phyloP scores from a whole-genome alignment of 352 stramenopile genomes.

The Saprolegnia diclina region DNA sequence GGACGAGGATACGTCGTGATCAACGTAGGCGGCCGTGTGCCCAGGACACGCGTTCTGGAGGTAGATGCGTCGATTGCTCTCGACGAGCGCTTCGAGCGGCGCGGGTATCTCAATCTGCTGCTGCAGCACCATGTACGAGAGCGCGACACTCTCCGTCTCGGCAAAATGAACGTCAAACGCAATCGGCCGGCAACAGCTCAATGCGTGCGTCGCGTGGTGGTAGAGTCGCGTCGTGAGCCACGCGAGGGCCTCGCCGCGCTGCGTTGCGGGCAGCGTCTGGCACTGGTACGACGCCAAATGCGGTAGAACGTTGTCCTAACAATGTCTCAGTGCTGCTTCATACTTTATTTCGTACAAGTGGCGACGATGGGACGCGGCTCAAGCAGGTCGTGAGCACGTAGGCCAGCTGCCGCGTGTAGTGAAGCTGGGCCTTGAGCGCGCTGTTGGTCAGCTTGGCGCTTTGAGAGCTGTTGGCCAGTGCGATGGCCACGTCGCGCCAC shows the following conservation, averaged over 20 bases:
- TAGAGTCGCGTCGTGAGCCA: not conserved
- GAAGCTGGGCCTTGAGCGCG: not conserved
- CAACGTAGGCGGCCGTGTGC: not conserved
- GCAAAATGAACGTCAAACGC: not conserved
- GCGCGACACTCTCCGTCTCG: not conserved
- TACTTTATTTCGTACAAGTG: too few species aligned
- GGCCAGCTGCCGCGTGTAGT: too few species aligned
- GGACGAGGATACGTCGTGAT: not conserved
- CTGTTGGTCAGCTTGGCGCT: not conserved
- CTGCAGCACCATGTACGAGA: not conserved
- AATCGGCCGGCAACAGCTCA: not conserved
- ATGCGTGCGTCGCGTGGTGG: not conserved
- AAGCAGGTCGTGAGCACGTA: too few species aligned
- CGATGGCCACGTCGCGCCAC: not conserved
- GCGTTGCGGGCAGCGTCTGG: not conserved
- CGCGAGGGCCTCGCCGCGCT: not conserved
- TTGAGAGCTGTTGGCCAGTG: not conserved
- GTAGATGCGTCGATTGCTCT: not conserved
- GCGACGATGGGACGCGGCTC: too few species aligned
- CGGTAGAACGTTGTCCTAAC: not conserved
- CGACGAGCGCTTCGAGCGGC: not conserved
- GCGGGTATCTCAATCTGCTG: not conserved
- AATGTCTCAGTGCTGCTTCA: too few species aligned
- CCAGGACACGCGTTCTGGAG: constrained; percentile 1
- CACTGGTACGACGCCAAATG: not conserved